Evolutionary conservation across 495 filamentous ascomycete genomes (phyloP).

Genomic region (Penicillium cinerascens): DNA sequence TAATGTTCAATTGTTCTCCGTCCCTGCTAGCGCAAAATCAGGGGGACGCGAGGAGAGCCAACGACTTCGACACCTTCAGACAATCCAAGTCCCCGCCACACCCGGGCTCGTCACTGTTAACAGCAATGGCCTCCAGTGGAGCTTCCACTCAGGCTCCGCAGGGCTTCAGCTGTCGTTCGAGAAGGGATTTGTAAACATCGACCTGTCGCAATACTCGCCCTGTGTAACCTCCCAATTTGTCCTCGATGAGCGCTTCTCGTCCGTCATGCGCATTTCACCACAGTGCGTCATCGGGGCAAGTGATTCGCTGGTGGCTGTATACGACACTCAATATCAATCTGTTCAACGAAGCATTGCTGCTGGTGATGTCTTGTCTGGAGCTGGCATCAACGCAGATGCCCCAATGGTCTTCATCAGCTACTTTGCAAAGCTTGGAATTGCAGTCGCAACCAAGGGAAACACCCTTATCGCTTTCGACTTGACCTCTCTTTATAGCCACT

Average conservation of each 20-base stretch:
- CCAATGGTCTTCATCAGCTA: constrained; percentile 51
- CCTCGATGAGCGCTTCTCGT: constrained; percentile 41
- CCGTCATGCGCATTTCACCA: constrained; percentile 44
- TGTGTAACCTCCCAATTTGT: constrained; percentile 40
- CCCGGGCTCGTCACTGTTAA: constrained; percentile 25
- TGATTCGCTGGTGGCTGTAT: constrained; percentile 50
- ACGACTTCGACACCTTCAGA: constrained; percentile 38
- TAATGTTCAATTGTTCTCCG: constrained; percentile 42
- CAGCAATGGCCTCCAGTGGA: constrained; percentile 34
- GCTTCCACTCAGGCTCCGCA: constrained; percentile 43
- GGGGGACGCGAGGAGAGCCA: constrained; percentile 31
- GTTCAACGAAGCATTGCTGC: constrained; percentile 54
- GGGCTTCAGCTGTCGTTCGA: constrained; percentile 42
- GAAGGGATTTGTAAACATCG: constrained; percentile 42
- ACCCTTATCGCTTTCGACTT: constrained; percentile 60
- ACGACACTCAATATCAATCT: constrained; percentile 65
- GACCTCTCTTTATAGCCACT: constrained; percentile 48
- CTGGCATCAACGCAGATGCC: constrained; percentile 17
- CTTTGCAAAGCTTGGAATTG: constrained; percentile 60
- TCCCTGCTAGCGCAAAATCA: constrained; percentile 26
- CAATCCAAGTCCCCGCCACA: constrained; percentile 33
- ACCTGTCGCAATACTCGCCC: constrained; percentile 45
- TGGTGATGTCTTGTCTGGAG: constrained; percentile 35
- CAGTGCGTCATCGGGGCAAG: constrained; percentile 45
- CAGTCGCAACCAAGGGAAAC: constrained; percentile 54